Evolutionary conservation across 1,284 basidiomycete genomes (phyloP), one percentile per base, ranked within the genome.

Genomic region (Bjerkandera adusta): DNA sequence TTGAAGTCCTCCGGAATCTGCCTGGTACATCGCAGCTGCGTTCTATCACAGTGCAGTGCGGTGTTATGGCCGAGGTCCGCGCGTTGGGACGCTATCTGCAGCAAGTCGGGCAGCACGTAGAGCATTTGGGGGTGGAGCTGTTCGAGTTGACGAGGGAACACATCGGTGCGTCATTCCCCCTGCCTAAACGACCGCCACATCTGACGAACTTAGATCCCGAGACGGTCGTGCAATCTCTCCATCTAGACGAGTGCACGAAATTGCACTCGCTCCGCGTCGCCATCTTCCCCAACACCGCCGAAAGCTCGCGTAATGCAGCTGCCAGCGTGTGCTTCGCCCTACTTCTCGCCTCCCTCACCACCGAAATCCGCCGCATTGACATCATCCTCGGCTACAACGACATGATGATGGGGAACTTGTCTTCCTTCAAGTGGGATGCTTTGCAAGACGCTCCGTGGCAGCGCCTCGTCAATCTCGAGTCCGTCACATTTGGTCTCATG

Each of bases 311-410:
- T 24, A 46, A 46, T 29, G 30, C 36, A 18, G 44, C 36, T 1
- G 16, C 44, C 16, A 46, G 44, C 36, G 44, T 38, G n/a, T 46
- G 44, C 25, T 37, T 46, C 36, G 30, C 44, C 13, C 36, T 38
- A 13, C n/a, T 46, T 11, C 20, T 46, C 8, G 36, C 36, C 13
- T 15, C 36, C 18, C 36, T 46, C 21, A 38, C 36, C 3, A 35
- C 44, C 26, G 34, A 36, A 13, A 46, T 46, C 11, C 36, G 44
- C 25, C 44, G 36, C 15, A 16, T 46, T 11, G 36, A 36, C 5
- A n/a, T 46, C 21, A 29, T 46, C 16, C 10, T 46, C 13, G 44
- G 44, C 1, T 46, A 46, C 44, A 46, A 46, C 27, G 44, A 46
- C 36, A 20, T 43, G 16, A 27, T 30, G 3, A 27, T 46, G 26